These are phyloP conservation scores for Tagetes erecta DNA, from an alignment of 129 eudicot species.

Conservation along the genomic window DNA sequence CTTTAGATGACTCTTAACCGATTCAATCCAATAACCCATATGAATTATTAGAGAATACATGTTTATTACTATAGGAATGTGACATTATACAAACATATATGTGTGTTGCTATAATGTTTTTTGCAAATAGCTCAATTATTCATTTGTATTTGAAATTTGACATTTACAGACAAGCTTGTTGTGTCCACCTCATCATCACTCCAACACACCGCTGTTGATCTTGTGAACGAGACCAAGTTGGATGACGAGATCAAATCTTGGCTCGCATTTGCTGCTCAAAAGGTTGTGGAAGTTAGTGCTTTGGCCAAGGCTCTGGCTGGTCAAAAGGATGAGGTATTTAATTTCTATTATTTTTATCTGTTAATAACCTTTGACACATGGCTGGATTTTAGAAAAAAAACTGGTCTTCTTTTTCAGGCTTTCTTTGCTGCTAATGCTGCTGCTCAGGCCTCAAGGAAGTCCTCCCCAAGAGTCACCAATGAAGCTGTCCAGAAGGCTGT, in stretches of 20 bases:
- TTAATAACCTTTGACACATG: background rate
- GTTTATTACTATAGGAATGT: background rate
- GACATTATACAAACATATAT: background rate
- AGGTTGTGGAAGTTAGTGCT: slow-evolving; percentile 88
- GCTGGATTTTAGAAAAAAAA: background rate
- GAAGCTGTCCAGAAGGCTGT: slow-evolving; percentile 87
- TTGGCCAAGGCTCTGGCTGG: slow-evolving; percentile 93
- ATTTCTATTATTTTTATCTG: background rate
- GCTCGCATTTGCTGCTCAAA: slow-evolving; percentile 98
- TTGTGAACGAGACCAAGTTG: slow-evolving; percentile 84
- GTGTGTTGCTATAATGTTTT: background rate
- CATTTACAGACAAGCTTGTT: slow-evolving; percentile 79
- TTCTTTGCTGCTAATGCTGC: slow-evolving; percentile 91
- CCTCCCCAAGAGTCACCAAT: slow-evolving; percentile 94
- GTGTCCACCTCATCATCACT: slow-evolving; percentile 95
- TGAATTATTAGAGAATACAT: background rate
- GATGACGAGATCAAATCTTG: slow-evolving; percentile 86
- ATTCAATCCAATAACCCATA: background rate
- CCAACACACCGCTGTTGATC: slow-evolving; percentile 95
- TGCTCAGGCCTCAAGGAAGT: slow-evolving; percentile 92
- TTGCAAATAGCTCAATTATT: background rate
- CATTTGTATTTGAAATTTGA: slow-evolving; percentile 1
- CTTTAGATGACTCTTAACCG: background rate
- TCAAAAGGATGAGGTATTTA: slow-evolving; percentile 72
- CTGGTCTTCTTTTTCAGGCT: slow-evolving; percentile 43